Evolutionary conservation across 805 yeast species (phyloP).

Genomic region (Candida peoriensis): DNA sequence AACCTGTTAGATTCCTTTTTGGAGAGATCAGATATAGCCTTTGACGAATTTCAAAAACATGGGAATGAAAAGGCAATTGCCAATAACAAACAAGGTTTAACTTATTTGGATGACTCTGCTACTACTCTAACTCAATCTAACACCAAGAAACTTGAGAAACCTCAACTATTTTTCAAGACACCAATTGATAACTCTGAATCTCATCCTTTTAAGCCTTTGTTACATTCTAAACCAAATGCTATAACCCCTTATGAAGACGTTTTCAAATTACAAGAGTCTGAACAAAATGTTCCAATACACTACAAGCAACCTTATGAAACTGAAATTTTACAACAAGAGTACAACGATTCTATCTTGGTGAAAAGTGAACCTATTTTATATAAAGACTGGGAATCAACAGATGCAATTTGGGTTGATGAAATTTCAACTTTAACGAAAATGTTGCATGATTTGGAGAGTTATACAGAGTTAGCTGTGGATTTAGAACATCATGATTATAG

Average conservation of each 20-base stretch:
- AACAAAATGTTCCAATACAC: conserved; percentile 46
- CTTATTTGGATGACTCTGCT: conserved; percentile 46
- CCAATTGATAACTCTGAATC: conserved; percentile 64
- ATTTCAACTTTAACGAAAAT: conserved; percentile 46
- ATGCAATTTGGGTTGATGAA: conserved; percentile 70
- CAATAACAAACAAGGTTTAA: conserved; percentile 21
- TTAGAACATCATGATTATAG: conserved; percentile 94
- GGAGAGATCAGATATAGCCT: conserved; percentile 70
- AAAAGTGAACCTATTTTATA: conserved; percentile 43
- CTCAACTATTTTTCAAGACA: conserved; percentile 56
- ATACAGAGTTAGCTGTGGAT: conserved; percentile 80
- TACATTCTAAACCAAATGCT: conserved; percentile 70
- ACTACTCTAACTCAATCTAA: conserved; percentile 12
- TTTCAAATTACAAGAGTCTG: conserved; percentile 31
- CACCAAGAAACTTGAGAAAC: conserved; percentile 46
- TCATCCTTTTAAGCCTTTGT: conserved; percentile 72
- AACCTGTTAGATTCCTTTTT: conserved; percentile 62
- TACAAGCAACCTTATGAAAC: conserved; percentile 75
- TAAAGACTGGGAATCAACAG: conserved; percentile 58
- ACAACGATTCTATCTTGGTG: conserved; percentile 54
- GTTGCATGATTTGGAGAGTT: conserved; percentile 45
- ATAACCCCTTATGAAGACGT: conserved; percentile 51
- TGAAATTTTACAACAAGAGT: conserved; percentile 68
- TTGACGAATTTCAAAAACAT: conserved; percentile 39
- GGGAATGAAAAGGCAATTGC: conserved; percentile 7